Evolutionary conservation across 805 yeast genomes (phyloP).

Genomic region (Starmera quercuum): DNA sequence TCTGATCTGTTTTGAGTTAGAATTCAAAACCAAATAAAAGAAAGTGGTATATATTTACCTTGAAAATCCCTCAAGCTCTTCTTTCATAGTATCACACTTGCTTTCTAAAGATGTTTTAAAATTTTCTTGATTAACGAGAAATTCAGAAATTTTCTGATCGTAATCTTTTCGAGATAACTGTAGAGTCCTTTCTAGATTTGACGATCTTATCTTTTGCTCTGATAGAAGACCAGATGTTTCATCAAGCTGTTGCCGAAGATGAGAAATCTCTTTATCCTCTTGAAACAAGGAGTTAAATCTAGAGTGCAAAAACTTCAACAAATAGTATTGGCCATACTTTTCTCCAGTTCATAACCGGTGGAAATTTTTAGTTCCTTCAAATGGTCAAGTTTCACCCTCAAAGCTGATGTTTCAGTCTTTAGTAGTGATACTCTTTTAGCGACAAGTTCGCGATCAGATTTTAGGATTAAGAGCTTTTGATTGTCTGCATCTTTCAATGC

Average conservation of each 20-base stretch:
- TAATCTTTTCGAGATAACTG: slow-evolving; percentile 12
- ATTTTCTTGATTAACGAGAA: not conserved
- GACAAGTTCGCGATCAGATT: slow-evolving; percentile 14
- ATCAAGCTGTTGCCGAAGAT: slow-evolving; percentile 28
- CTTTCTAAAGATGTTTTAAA: not conserved
- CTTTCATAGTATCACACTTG: slow-evolving; percentile 2
- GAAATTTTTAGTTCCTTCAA: slow-evolving; percentile 18
- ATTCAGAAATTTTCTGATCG: slow-evolving; percentile 3
- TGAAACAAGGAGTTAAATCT: slow-evolving; percentile 5
- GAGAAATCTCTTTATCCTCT: slow-evolving; percentile 26
- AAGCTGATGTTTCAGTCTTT: slow-evolving; percentile 13
- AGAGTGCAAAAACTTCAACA: not conserved
- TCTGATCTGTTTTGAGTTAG: not conserved
- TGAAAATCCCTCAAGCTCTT: not conserved
- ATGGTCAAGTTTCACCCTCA: slow-evolving; percentile 18
- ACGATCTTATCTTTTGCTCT: slow-evolving; percentile 35
- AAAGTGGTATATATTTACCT: not conserved
- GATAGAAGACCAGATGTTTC: slow-evolving; percentile 38
- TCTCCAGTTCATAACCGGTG: slow-evolving; percentile 14
- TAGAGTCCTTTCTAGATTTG: slow-evolving; percentile 18
- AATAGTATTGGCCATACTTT: slow-evolving; percentile 5
- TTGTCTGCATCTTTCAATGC: slow-evolving; percentile 18
- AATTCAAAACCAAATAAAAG: not conserved
- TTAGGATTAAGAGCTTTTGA: slow-evolving; percentile 15
- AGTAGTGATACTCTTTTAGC: slow-evolving; percentile 11